Base-by-base conservation (phyloP, 345 rosid species). In the Angophora floribunda region DNA sequence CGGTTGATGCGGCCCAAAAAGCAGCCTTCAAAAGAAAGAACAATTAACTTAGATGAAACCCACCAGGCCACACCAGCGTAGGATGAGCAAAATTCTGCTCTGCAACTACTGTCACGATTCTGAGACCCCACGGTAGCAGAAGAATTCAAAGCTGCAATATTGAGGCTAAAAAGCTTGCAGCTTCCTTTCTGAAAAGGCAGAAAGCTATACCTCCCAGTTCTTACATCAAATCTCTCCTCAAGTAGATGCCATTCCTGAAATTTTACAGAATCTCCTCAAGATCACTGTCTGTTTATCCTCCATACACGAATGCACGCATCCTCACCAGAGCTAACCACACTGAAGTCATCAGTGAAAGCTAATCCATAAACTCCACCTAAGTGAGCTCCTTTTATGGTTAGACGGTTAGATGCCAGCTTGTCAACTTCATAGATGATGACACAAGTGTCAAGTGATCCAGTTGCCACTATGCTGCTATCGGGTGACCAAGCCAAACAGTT, bases 401-500 rank as follows among this genome's bases (percentile, higher is more conserved):
- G 92, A 45, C 99, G 94, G 90, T 91, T 89, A 44, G 98, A 93
- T 45, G 95, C 94, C 57, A 97, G 97, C 93, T 94, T 94, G 90
- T 94, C 97, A 86, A 97, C 89, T 91, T 94, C 97, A 86, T 97
- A 97, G 51, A 96, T 91, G 85, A 97, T 94, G 89, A 97, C 94
- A 52, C 94, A 94, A 4, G 96, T 97, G 92, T 96, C 99, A 24
- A 97, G 96, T 8, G 99, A 97, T 79, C 99, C 99, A 26, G 98
- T 97, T 19, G 97, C 97, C 86, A 97, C 95, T 96, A 91, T 92
- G 84, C 87, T 92, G 89, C 94, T 94, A 90, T 94, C 92, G 28
- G 99, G 97, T 88, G 99, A 96, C 99, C 99, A 97, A 51, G 99
- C 98, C 78, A 96, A 91, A 92, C 98, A 96, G 93, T 95, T 96